Conservation (phyloP, 768 basidiomycete genomes). For the Lactarius pseudohatsudake region DNA sequence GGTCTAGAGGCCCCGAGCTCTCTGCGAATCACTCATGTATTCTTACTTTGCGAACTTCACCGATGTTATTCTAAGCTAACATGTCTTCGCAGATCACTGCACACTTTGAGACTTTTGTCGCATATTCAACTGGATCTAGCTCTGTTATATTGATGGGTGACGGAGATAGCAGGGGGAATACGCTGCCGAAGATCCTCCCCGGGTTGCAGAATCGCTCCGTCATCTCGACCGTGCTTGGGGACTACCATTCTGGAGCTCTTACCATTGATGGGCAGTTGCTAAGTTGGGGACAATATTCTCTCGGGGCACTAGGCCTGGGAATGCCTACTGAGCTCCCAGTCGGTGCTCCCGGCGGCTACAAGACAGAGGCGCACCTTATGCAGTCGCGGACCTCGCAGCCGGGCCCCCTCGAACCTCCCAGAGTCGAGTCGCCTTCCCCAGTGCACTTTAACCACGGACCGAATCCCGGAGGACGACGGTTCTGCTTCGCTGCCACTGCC, state of each 20-base stretch:
- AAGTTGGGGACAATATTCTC: conserved; percentile 78
- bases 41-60: neutral
- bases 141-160: conserved; percentile 78
- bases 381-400: conserved; percentile 31
- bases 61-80: conserved; percentile 16
- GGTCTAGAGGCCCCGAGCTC: conserved; percentile 40
- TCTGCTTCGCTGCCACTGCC: conserved; percentile 79
- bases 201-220: conserved; percentile 73
- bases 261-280: conserved; percentile 72
- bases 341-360: conserved; percentile 63
- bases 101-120: conserved; percentile 78
- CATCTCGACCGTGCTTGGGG: conserved; percentile 87
- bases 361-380: conserved; percentile 38
- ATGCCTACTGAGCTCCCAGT: conserved; percentile 55
- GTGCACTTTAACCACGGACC: conserved; percentile 68
- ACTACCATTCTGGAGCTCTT: conserved; percentile 89
- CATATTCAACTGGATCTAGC: conserved; percentile 67
- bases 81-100: conserved; percentile 67
- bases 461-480: conserved; percentile 45
- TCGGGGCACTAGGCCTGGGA: conserved; percentile 85
- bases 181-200: conserved; percentile 61
- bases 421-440: conserved; percentile 60
- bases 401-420: conserved; percentile 36
- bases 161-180: conserved; percentile 43
- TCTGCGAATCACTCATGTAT: conserved; percentile 76